Evolutionary conservation across 169 alveolate species (phyloP), one percentile per base, ranked within the genome.

Genomic region (Amoebophrya sp.): DNA sequence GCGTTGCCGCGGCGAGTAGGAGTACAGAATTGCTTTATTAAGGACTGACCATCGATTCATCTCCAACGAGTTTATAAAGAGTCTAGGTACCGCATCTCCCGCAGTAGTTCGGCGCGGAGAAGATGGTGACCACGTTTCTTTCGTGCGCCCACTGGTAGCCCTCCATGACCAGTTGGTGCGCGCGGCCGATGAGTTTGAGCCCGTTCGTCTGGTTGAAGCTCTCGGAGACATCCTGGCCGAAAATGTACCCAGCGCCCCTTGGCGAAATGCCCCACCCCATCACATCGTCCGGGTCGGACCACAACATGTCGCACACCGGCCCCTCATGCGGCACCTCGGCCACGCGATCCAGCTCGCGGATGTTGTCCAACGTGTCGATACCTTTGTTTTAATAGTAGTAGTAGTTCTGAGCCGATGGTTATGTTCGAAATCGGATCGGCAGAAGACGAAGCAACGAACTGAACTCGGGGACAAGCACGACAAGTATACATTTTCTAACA

Each of bases 71-170:
- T n/a, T n/a, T n/a, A n/a, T n/a, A n/a, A n/a, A n/a, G n/a, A n/a
- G n/a, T n/a, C n/a, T n/a, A n/a, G n/a, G n/a, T n/a, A 40, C 99
- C 99, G 93, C 99, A 98, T 91, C 99, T 94, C 95, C 97, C 98
- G 94, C 99, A 99, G 94, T 99, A 99, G 94, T 99, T 99, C n/a
- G 99, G 99, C 43, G 99, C 99, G n/a, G 99, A 97, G 96, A 98
- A 99, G 34, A 99, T 97, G 2, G 99, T 99, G 38, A 98, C 99
- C 67, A 98, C 98, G 89, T 95, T 94, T 43, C 96, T 95, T 88
- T 97, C 98, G 91, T 98, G 99, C 97, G 97, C 95, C 96, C 98
- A 97, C 95, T 97, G 97, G 95, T 97, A 99, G 40, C 99, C 99
- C 94, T 98, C 99, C 99, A 98, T 98, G 50, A 98, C 99, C 90